A percentile compares a stretch with the other conserved stretches of the same genome.
Conservation (phyloP, 495 filamentous ascomycete genomes). For the Parachaetomium inaequale region DNA sequence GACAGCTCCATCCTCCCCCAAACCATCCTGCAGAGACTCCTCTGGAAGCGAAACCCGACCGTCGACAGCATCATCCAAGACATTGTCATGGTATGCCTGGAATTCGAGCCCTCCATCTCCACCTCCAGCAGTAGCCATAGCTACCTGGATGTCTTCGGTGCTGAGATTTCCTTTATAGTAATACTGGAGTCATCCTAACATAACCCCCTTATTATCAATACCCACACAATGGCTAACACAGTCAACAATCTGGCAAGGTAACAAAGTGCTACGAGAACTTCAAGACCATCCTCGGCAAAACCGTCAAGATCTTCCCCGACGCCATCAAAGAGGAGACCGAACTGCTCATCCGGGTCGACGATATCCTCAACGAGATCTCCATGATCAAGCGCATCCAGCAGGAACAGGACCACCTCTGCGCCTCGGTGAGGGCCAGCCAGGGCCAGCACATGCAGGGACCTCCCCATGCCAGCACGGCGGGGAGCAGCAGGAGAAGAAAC, state of each 20-base stretch:
- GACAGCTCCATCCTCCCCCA: no score
- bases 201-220: no score
- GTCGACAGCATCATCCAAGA: neutral
- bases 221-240: neutral
- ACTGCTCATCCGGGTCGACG: constrained; percentile 5
- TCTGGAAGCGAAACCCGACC: no score
- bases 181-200: no score
- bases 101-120: neutral
- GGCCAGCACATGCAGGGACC: no score
- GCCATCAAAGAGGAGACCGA: constrained; percentile 7
- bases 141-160: neutral
- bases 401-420: no score
- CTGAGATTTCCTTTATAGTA: neutral
- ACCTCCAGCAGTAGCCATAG: no score
- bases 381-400: constrained; percentile 8
- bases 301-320: neutral
- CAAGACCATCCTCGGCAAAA: neutral
- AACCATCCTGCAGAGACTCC: no score
- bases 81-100: neutral
- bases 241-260: neutral
- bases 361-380: constrained; percentile 8
- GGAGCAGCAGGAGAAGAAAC: no score
- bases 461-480: no score
- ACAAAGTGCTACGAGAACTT: neutral
- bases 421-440: no score